Base-by-base conservation (phyloP, 352 stramenopile species). In the Phytophthora brassicae region DNA sequence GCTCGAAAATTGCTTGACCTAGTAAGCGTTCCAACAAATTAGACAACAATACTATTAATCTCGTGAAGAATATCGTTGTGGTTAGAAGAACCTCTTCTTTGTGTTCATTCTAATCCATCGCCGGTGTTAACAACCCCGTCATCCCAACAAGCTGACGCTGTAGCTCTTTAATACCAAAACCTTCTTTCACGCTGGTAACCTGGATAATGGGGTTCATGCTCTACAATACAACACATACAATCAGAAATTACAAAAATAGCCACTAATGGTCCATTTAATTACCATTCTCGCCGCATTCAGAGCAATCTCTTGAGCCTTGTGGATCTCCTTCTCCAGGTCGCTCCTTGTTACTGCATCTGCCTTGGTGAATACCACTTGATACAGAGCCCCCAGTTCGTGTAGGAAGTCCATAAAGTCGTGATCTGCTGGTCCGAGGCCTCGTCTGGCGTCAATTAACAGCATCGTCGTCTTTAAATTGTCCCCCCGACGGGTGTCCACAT, bases 311-410 rank as follows among this genome's bases (percentile, higher is more conserved):
- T 82, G 72, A 13, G 80, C 82, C 29, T 83, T 80, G 8, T 77
- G 31, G 20, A 92, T 74, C 42, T 81, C 48, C 48, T 74, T 77
- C 41, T 78, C 73, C 29, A 92, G 52, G 17, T 85, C 78, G 1
- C 44, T 58, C 7, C 67, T 51, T 14, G 73, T 77, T 42, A 86
- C 71, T 11, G 81, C 55, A 64, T 98, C 90, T 9, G 79, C 84
- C 66, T 98, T 98, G 12, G 90, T 98, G 53, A 98, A 88, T 28
- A 98, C 86, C 20, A 97, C 74, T 50, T 96, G 88, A 68, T 97
- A 97, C 33, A 88, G 60, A 20, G 86, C 77, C 4, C 76, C 84
- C n/a, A 94, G 71, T 13, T 84, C 72, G 42, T 94, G 81, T 38
- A 98, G 60, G 45, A 90, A 87, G 58, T 92, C 80, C 81, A 97